Base-by-base conservation (phyloP, 129 eudicot genomes). In the Escallonia rubra region DNA sequence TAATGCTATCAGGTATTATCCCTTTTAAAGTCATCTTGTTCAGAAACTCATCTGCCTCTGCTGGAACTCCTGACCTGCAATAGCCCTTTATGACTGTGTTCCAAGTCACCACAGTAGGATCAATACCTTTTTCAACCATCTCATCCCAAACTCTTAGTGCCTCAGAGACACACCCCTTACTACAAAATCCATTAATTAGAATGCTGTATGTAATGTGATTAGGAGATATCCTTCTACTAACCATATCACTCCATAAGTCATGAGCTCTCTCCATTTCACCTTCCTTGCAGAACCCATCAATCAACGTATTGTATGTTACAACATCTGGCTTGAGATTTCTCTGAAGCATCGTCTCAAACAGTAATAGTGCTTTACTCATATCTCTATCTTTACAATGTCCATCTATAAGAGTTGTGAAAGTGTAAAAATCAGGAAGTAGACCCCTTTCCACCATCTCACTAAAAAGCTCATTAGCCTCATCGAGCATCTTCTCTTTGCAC, bases 231-330 rank as follows among this genome's bases (percentile, higher is more conserved):
- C 42, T 67, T 70, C 78, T 71, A 8, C 74, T 64, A 60, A 80
- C 67, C 97, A 87, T 87, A 74, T 76, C 82, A 41, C 59, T 65
- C 80, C 80, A 76, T 54, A 87, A 64, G 23, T 74, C 85, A n/a
- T 72, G 63, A 56, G 92, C 92, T 49, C 73, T 78, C 72, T 79
- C 96, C 90, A 87, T 78, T 48, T 87, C 85, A 69, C 96, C 97
- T 39, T 70, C 90, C 63, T 67, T 90, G 74, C 96, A 82, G 54
- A 87, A 90, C 14, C 95, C 97, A 72, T 82, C 92, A 41, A 90
- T 79, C 81, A 90, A 68, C 34, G 85, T 79, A 61, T 90, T 90
- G 68, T 85, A 87, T 12, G 96, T 87, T 41, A 90, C 87, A 16
- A 87, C 80, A 72, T 90, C 97, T 3, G 92, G 90, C 66, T 85